A percentile compares a stretch with the other conserved stretches of the same genome.
Conservation (phyloP, 352 stramenopile genomes). For the Pythium phragmitis region DNA sequence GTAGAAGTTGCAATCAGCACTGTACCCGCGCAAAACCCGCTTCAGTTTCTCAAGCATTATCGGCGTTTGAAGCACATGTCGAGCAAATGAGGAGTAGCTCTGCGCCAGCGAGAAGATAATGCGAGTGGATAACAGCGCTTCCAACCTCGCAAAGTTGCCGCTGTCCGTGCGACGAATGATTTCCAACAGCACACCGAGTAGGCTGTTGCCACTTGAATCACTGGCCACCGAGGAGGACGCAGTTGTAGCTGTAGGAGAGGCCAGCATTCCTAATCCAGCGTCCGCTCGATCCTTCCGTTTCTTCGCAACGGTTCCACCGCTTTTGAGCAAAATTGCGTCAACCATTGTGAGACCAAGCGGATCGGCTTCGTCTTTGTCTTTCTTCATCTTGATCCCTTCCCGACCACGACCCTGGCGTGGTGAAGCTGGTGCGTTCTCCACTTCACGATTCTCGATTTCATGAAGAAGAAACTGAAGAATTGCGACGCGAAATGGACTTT, state of each 20-base stretch:
- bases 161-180: slow-evolving; percentile 43
- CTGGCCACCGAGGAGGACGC: not conserved
- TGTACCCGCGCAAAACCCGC: slow-evolving; percentile 42
- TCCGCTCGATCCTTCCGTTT: slow-evolving; percentile 25
- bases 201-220: slow-evolving; percentile 23
- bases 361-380: slow-evolving; percentile 16
- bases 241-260: slow-evolving; percentile 16
- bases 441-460: slow-evolving; percentile 17
- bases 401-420: not conserved
- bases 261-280: not conserved
- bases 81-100: slow-evolving; percentile 41
- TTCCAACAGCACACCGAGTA: slow-evolving; percentile 53
- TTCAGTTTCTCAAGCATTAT: slow-evolving; percentile 42
- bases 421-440: not conserved
- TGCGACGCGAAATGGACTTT: slow-evolving; percentile 20
- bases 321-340: slow-evolving; percentile 18
- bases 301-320: not conserved
- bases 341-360: slow-evolving; percentile 15
- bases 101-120: slow-evolving; percentile 67
- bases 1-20: slow-evolving; percentile 46
- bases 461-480: slow-evolving; percentile 28
- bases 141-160: slow-evolving; percentile 30
- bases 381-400: slow-evolving; percentile 8
- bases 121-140: slow-evolving; percentile 46
- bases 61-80: slow-evolving; percentile 41